Percentiles rank a stretch among this genome's conserved stretches.
phyloP scores from a whole-genome alignment of 768 basidiomycete genomes.

The Vararia minispora region DNA sequence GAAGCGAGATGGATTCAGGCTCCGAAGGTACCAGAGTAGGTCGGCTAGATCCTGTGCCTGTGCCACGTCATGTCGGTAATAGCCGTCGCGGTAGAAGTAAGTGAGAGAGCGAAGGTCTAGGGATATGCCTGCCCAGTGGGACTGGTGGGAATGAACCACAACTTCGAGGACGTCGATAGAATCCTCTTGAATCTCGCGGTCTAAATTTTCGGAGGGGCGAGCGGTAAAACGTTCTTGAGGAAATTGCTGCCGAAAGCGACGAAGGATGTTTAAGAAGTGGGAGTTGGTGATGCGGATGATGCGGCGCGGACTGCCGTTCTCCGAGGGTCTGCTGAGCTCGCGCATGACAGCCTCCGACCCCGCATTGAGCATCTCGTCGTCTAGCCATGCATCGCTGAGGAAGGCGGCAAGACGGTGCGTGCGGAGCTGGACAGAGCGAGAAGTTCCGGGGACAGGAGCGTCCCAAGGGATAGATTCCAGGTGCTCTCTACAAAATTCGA shows the following conservation, averaged over 20 bases:
- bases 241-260: not conserved
- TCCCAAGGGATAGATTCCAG: not conserved
- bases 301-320: too few species aligned
- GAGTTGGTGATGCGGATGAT: not conserved
- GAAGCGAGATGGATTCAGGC: not conserved
- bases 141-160: slow-evolving; percentile 1
- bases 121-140: slow-evolving; percentile 4
- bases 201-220: not conserved
- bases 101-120: not conserved
- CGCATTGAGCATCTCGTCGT: slow-evolving; percentile 7
- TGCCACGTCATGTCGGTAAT: not conserved
- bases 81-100: slow-evolving; percentile 5
- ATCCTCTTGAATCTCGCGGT: not conserved
- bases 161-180: slow-evolving; percentile 3
- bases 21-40: not conserved
- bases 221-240: too few species aligned
- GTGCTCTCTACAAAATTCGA: not conserved
- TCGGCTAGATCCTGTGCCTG: not conserved
- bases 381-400: slow-evolving; percentile 3
- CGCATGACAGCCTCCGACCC: too few species aligned
- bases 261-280: not conserved
- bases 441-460: not conserved
- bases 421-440: not conserved
- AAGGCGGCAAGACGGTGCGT: not conserved
- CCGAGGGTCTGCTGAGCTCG: too few species aligned